phyloP scores from a whole-genome alignment of 2,329 filamentous ascomycete species.

The Tolypocladium tropicale region DNA sequence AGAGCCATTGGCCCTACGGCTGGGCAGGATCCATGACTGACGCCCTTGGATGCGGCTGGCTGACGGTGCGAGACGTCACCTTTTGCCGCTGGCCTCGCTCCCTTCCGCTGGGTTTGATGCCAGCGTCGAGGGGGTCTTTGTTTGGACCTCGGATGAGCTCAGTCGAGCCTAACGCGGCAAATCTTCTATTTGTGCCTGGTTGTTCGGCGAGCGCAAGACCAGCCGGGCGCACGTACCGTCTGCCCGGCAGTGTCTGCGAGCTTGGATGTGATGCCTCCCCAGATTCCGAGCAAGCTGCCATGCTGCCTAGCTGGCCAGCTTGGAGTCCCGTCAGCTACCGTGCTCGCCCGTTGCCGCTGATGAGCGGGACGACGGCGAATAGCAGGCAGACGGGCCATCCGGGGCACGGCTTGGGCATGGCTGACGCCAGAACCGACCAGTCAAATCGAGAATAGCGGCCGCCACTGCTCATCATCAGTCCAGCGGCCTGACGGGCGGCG shows the following conservation, averaged over 20 bases:
- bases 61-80: not conserved
- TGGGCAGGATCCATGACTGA: not conserved
- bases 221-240: no score
- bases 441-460: not conserved
- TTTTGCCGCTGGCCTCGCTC: not conserved
- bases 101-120: not conserved
- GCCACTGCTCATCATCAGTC: not conserved
- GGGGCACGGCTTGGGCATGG: not conserved
- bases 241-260: not conserved
- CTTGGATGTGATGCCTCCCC: not conserved
- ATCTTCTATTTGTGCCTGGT: not conserved
- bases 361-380: not conserved
- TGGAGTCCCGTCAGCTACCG: not conserved
- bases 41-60: not conserved
- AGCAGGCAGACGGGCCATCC: not conserved
- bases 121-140: not conserved
- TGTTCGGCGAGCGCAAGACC: not conserved
- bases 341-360: not conserved
- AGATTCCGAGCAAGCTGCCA: not conserved
- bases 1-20: no score
- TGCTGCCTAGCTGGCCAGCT: not conserved
- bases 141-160: not conserved
- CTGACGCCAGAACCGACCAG: slow-evolving; percentile 2
- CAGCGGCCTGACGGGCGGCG: not conserved
- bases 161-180: not conserved